These are phyloP conservation scores for Stenocarpella maydis DNA, from an alignment of 2,329 filamentous ascomycete species.

Conservation along the genomic window DNA sequence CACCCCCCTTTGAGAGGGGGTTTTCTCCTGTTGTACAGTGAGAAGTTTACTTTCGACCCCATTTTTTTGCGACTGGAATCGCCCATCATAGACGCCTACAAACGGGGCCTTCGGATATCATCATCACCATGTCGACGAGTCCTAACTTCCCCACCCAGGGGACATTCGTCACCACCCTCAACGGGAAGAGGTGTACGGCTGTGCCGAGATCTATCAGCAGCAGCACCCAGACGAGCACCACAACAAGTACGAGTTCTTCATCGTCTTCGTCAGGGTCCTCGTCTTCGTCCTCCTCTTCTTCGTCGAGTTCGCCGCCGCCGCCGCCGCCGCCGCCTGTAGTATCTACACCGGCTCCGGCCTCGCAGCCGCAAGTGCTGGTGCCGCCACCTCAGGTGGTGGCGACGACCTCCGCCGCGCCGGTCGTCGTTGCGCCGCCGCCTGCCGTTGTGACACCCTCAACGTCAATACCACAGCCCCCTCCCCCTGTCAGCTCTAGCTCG, in stretches of 20 bases:
- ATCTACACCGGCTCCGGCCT: constrained; percentile 19
- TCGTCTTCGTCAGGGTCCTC: constrained; percentile 34
- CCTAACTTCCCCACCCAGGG: constrained; percentile 52
- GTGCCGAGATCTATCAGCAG: constrained; percentile 50
- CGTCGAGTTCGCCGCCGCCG: constrained; percentile 13
- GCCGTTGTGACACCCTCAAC: constrained; percentile 33
- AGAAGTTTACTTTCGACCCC: constrained; percentile 40
- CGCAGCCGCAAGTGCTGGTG: constrained; percentile 36
- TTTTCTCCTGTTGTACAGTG: constrained; percentile 42
- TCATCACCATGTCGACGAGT: constrained; percentile 51
- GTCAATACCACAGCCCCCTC: constrained; percentile 36
- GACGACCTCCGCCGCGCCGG: constrained; percentile 13
- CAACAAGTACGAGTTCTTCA: constrained; percentile 37
- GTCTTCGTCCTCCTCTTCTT: constrained; percentile 27
- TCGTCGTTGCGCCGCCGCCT: constrained; percentile 31
- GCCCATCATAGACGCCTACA: constrained; percentile 41
- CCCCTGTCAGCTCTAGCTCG: constrained; percentile 36
- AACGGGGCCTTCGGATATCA: constrained; percentile 4
- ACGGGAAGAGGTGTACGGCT: constrained; percentile 62
- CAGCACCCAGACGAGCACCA: constrained; percentile 37
- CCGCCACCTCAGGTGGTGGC: constrained; percentile 31
- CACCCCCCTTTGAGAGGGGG: constrained; percentile 41
- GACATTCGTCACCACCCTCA: constrained; percentile 58
- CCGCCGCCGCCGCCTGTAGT: constrained; percentile 14
- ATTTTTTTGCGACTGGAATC: constrained; percentile 53